These are phyloP conservation scores for Didymella segeticola DNA, from an alignment of 2,329 filamentous ascomycete species.

Conservation along the genomic window DNA sequence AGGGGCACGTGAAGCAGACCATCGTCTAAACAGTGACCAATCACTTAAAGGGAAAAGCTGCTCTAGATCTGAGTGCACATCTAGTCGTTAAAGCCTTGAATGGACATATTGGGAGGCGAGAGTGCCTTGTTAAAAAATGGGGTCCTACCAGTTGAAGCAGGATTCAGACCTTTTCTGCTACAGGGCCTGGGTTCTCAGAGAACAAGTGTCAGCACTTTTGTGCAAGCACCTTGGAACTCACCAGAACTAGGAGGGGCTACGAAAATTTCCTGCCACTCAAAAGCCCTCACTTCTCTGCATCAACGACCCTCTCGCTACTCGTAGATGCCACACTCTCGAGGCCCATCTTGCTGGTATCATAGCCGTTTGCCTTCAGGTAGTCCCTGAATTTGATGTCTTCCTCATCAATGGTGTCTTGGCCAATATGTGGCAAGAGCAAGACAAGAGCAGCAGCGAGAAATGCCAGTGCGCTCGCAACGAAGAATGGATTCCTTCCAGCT, in stretches of 20 bases:
- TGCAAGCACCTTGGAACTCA: neutral
- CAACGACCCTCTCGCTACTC: slow-evolving; percentile 16
- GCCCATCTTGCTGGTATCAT: slow-evolving; percentile 70
- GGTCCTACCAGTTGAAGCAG: no score
- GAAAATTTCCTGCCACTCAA: no score
- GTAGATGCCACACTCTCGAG: slow-evolving; percentile 17
- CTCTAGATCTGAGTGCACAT: no score
- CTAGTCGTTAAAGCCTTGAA: neutral
- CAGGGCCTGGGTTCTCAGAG: no score
- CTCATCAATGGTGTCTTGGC: slow-evolving; percentile 79
- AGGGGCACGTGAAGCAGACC: slow-evolving; percentile 14
- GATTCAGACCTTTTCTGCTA: no score
- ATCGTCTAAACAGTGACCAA: no score
- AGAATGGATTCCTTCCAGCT: slow-evolving; percentile 86
- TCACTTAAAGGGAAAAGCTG: no score
- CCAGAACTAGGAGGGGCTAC: no score
- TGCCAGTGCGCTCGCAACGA: slow-evolving; percentile 78
- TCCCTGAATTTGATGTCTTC: slow-evolving; percentile 79
- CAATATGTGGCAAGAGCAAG: slow-evolving; percentile 76
- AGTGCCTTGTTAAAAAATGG: neutral
- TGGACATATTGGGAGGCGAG: neutral
- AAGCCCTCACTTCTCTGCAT: slow-evolving; percentile 9
- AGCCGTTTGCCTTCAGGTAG: slow-evolving; percentile 77
- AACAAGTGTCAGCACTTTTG: neutral
- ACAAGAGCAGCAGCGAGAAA: slow-evolving; percentile 72